Evolutionary conservation across 352 stramenopile genomes (phyloP).

Genomic region (Blastocystis sp.): DNA sequence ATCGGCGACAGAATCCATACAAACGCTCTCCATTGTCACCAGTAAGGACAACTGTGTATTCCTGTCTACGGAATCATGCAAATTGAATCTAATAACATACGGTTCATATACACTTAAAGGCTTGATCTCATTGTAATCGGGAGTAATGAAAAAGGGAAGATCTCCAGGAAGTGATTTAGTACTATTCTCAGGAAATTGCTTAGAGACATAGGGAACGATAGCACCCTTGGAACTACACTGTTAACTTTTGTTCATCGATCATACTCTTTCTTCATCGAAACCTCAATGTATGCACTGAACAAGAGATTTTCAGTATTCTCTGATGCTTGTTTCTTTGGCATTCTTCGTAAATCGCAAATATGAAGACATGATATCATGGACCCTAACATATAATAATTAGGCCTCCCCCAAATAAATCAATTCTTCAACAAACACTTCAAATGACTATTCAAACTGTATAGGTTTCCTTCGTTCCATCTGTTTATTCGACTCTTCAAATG

Average conservation of each 20-base stretch:
- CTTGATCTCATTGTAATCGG: conserved; percentile 67
- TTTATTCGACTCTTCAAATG: conserved; percentile 4
- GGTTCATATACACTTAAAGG: conserved; percentile 63
- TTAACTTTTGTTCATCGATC: background rate
- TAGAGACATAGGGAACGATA: conserved; percentile 52
- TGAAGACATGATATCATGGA: background rate
- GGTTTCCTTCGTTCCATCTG: background rate
- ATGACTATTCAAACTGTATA: conserved; percentile 7
- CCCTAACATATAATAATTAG: background rate
- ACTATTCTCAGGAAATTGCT: conserved; percentile 59
- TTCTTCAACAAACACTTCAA: background rate
- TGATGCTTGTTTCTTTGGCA: background rate
- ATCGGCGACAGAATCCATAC: conserved; percentile 65
- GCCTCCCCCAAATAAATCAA: background rate
- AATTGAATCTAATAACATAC: background rate
- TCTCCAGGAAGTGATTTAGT: conserved; percentile 60
- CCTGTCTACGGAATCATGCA: conserved; percentile 26
- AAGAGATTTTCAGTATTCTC: background rate
- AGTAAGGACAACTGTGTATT: conserved; percentile 67
- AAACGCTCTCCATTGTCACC: conserved; percentile 59
- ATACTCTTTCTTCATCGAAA: conserved; percentile 64
- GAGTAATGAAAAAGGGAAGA: conserved; percentile 65
- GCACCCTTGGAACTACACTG: conserved; percentile 24
- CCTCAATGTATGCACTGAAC: conserved; percentile 53
- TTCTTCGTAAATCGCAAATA: background rate